Percentiles rank a stretch among this genome's conserved stretches.
Conservation (phyloP, 257 asterid genomes). For the Nicotiana sylvestris region DNA sequence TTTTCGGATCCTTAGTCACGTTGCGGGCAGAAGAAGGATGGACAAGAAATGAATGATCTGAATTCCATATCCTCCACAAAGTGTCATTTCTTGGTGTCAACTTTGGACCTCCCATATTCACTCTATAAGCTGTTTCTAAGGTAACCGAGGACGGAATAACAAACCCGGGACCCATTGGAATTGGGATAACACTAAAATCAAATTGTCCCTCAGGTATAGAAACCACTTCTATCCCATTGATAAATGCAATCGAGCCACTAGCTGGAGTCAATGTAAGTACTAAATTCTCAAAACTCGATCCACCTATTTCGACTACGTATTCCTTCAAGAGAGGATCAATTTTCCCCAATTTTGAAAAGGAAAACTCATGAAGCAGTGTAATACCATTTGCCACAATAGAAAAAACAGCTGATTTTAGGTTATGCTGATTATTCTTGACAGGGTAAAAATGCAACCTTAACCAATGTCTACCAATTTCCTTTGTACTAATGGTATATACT, state of each 20-base stretch:
- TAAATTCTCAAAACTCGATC: slow-evolving; percentile 19
- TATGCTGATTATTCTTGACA: slow-evolving; percentile 12
- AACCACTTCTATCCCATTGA: slow-evolving; percentile 33
- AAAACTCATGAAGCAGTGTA: slow-evolving; percentile 32
- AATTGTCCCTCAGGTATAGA: slow-evolving; percentile 32
- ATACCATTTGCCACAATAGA: slow-evolving; percentile 37
- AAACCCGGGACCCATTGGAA: slow-evolving; percentile 19
- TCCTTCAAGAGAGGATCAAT: slow-evolving; percentile 25
- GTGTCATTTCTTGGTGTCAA: slow-evolving; percentile 34
- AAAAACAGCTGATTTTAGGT: slow-evolving; percentile 32
- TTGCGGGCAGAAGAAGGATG: slow-evolving; percentile 19
- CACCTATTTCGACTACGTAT: slow-evolving; percentile 28
- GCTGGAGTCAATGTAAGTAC: slow-evolving; percentile 25
- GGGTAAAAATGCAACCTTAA: slow-evolving; percentile 37
- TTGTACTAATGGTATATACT: slow-evolving; percentile 17
- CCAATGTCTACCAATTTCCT: slow-evolving; percentile 39
- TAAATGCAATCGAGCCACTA: slow-evolving; percentile 29
- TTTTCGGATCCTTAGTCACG: slow-evolving; percentile 22
- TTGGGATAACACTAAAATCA: slow-evolving; percentile 20
- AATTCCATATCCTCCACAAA: slow-evolving; percentile 31
- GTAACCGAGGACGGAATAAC: slow-evolving; percentile 20
- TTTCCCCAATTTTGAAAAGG: slow-evolving; percentile 19
- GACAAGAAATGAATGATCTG: slow-evolving; percentile 30
- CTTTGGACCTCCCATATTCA: slow-evolving; percentile 31
- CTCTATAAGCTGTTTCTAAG: slow-evolving; percentile 27